These are phyloP conservation scores for Endocalyx cinctus DNA, from an alignment of 2,329 filamentous ascomycete species.

Conservation along the genomic window DNA sequence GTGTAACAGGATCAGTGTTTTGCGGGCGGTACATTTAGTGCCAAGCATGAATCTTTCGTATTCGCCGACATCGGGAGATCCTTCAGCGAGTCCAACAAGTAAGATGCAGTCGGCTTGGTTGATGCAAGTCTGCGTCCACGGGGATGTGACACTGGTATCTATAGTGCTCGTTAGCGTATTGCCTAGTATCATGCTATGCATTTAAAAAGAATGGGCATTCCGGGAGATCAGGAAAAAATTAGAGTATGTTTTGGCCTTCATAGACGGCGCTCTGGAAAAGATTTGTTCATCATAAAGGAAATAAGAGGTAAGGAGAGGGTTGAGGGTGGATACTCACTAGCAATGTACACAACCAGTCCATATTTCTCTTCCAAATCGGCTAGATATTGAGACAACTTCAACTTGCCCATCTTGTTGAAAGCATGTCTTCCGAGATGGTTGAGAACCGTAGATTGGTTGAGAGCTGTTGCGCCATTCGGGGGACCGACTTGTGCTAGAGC, in stretches of 20 bases:
- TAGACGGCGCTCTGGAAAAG: conserved; percentile 44
- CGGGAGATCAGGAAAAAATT: conserved; percentile 60
- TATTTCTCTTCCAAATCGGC: conserved; percentile 97
- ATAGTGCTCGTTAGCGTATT: no score
- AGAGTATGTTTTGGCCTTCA: conserved; percentile 58
- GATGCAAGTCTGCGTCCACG: conserved; percentile 98
- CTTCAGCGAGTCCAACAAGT: conserved; percentile 84
- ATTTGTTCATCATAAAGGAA: conserved; percentile 48
- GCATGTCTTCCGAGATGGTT: conserved; percentile 94
- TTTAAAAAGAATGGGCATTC: no score
- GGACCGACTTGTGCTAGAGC: conserved; percentile 87
- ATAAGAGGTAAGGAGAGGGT: conserved; percentile 3
- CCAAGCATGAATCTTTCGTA: conserved; percentile 95
- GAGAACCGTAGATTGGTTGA: conserved; percentile 90
- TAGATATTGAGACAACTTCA: conserved; percentile 92
- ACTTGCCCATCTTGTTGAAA: conserved; percentile 94
- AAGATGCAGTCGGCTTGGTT: conserved; percentile 95
- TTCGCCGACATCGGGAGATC: conserved; percentile 85
- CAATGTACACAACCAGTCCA: conserved; percentile 89
- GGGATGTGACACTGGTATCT: conserved; percentile 95
- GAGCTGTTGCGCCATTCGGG: conserved; percentile 80
- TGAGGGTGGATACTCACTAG: conserved; percentile 47
- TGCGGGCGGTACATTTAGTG: conserved; percentile 94
- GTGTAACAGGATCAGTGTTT: conserved; percentile 86
- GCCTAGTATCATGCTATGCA: no score